These are phyloP conservation scores for Mucor circinelloides DNA, from an alignment of 371 early-diverging fungal genomes.

Conservation along the genomic window DNA sequence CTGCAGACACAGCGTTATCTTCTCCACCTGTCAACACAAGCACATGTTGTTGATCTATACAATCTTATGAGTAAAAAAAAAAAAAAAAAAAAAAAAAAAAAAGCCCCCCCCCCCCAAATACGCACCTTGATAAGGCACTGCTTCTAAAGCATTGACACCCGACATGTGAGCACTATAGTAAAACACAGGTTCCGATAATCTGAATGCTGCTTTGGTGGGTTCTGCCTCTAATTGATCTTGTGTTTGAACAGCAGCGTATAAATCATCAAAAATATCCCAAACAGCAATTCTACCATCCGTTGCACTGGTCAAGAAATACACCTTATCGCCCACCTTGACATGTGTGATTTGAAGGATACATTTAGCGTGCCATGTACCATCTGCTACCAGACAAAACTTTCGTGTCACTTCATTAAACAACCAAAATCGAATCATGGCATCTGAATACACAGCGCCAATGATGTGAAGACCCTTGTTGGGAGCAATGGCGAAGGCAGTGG, in stretches of 20 bases:
- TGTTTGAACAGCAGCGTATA: constrained; percentile 26
- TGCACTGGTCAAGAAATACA: constrained; percentile 59
- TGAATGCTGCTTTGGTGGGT: constrained; percentile 34
- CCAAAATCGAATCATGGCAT: constrained; percentile 64
- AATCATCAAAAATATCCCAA: constrained; percentile 50
- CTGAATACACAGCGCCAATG: constrained; percentile 62
- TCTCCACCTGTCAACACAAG: constrained; percentile 60
- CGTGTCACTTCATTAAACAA: constrained; percentile 54
- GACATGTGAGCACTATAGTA: constrained; percentile 52
- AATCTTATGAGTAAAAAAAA: too few relatives aligned
- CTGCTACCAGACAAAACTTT: constrained; percentile 53
- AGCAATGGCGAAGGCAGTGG: constrained; percentile 43
- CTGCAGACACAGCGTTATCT: constrained; percentile 57
- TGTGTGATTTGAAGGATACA: constrained; percentile 61
- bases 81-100: not conserved
- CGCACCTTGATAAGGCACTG: constrained; percentile 25
- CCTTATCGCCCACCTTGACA: constrained; percentile 34
- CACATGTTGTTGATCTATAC: constrained; percentile 22
- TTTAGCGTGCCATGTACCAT: constrained; percentile 60
- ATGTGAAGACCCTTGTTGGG: constrained; percentile 48
- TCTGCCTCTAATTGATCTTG: constrained; percentile 28
- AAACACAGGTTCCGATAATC: constrained; percentile 35
- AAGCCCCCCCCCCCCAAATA: too few relatives aligned
- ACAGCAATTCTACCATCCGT: constrained; percentile 62
- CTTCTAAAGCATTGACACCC: constrained; percentile 58